These are phyloP conservation scores for Termitomyces sp. DNA, from an alignment of 768 basidiomycete species.

Conservation along the genomic window DNA sequence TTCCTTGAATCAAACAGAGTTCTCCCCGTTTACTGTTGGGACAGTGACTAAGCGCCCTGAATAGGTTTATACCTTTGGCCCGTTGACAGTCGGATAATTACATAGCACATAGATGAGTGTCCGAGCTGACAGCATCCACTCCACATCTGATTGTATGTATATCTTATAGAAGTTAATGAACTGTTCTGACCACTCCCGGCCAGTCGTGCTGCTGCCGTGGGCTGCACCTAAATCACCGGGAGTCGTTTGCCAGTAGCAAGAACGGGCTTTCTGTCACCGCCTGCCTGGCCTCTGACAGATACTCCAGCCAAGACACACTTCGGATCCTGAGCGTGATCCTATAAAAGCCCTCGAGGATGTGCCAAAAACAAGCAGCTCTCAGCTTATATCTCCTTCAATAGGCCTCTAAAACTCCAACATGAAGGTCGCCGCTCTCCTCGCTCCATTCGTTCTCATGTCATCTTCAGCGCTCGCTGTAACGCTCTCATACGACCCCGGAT, in stretches of 20 bases:
- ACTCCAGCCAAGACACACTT: too few species aligned
- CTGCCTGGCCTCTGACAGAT: neutral
- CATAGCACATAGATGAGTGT: too few species aligned
- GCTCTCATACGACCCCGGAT: slow-evolving; percentile 35
- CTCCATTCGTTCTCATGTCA: slow-evolving; percentile 11
- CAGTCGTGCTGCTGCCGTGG: neutral
- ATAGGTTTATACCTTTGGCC: neutral
- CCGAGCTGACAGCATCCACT: too few species aligned
- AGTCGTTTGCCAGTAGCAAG: neutral
- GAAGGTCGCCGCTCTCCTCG: slow-evolving; percentile 12
- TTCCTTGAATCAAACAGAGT: neutral
- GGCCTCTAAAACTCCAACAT: neutral
- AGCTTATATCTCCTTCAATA: neutral
- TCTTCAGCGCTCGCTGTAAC: slow-evolving; percentile 8
- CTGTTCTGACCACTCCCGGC: neutral
- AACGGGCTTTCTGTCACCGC: neutral
- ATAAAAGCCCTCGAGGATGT: neutral
- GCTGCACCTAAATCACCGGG: neutral
- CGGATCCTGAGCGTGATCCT: neutral
- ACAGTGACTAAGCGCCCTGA: too few species aligned
- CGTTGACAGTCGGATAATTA: neutral
- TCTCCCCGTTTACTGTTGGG: neutral
- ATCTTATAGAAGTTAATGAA: neutral
- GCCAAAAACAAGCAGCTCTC: neutral
- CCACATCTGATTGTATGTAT: too few species aligned